These are phyloP conservation scores for Colletotrichum truncatum DNA, from an alignment of 2,329 filamentous ascomycete genomes.

Conservation along the genomic window DNA sequence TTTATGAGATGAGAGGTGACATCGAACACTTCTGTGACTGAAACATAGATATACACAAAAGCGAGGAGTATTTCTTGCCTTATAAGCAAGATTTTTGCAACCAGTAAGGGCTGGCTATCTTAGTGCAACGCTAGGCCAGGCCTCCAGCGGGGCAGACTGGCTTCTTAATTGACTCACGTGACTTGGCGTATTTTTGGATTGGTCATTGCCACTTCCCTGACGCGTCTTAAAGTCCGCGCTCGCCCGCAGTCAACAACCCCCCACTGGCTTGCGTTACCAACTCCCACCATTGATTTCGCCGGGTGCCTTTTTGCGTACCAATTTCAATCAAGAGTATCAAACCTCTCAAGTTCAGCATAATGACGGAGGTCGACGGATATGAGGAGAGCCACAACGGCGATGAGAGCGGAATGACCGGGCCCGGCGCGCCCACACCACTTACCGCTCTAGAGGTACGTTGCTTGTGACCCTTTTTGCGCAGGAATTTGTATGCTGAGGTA, in stretches of 20 bases:
- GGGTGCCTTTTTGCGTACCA: too few species aligned
- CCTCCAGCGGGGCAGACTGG: not conserved
- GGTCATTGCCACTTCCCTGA: constrained; percentile 38
- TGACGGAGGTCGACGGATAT: constrained; percentile 66
- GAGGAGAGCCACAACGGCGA: constrained; percentile 75
- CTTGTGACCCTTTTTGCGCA: not conserved
- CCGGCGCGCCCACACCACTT: constrained; percentile 93
- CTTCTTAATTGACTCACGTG: constrained; percentile 40
- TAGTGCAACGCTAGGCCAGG: constrained; percentile 7
- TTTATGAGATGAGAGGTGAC: too few species aligned
- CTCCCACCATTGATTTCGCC: too few species aligned
- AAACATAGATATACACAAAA: too few species aligned
- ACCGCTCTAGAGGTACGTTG: constrained; percentile 80
- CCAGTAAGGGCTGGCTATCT: not conserved
- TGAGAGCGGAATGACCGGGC: constrained; percentile 78
- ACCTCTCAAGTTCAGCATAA: constrained; percentile 35
- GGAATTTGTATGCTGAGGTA: not conserved
- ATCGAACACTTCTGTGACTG: too few species aligned
- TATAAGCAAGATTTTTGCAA: too few species aligned
- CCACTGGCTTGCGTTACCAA: not conserved
- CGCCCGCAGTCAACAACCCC: not conserved
- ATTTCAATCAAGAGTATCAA: too few species aligned
- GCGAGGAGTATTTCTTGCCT: too few species aligned
- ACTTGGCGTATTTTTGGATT: constrained; percentile 44
- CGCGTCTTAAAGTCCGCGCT: constrained; percentile 40